Conservation (phyloP, 1,139 yeast species). For the Nakaseomyces nivariensis region DNA sequence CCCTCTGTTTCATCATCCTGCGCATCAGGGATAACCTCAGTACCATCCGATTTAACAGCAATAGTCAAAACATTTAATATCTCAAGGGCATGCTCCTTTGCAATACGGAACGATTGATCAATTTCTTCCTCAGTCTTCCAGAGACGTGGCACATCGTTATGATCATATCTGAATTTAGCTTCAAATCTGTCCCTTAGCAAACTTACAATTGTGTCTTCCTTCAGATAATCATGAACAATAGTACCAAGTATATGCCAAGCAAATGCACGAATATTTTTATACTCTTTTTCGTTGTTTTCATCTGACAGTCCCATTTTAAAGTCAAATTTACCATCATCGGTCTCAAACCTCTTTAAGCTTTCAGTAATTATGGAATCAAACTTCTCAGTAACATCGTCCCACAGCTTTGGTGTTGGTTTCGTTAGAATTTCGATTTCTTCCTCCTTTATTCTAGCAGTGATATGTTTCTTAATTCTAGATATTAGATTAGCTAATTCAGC, state of each 20-base stretch:
- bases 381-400: constrained; percentile 29
- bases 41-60: constrained; percentile 46
- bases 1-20: constrained; percentile 35
- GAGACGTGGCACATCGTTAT: constrained; percentile 68
- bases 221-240: constrained; percentile 48
- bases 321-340: constrained; percentile 34
- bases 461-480: constrained; percentile 15
- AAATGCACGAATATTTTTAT: constrained; percentile 37
- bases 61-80: constrained; percentile 51
- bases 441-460: constrained; percentile 22
- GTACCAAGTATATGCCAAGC: constrained; percentile 61
- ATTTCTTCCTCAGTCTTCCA: constrained; percentile 72
- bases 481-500: constrained; percentile 18
- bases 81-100: constrained; percentile 48
- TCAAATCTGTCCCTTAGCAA: constrained; percentile 68
- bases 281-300: constrained; percentile 36
- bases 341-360: constrained; percentile 27
- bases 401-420: constrained; percentile 21
- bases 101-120: constrained; percentile 50
- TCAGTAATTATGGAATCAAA: constrained; percentile 37
- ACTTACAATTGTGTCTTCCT: constrained; percentile 47
- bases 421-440: constrained; percentile 19
- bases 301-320: constrained; percentile 53
- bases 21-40: constrained; percentile 47
- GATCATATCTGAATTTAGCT: constrained; percentile 72